Evolutionary conservation across 73 alveolate genomes (phyloP).

Genomic region (Tetrahymena borealis): DNA sequence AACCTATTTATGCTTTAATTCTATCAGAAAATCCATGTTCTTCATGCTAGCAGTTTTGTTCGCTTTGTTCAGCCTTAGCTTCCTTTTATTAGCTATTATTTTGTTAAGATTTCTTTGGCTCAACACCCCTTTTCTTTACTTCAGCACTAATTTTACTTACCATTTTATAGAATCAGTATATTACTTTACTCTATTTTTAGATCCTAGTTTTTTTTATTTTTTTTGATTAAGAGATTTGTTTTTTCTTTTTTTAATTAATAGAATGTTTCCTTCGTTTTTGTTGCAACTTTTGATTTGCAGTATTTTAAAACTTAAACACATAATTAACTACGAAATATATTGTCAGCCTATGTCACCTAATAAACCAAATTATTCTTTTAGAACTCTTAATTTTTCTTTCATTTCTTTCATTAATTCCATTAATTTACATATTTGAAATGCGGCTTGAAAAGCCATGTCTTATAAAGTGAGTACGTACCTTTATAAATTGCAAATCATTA

Average conservation of each 20-base stretch:
- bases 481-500: no score
- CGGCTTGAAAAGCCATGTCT: no score
- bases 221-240: background rate
- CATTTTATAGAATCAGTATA: background rate
- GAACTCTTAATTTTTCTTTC: background rate
- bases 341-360: background rate
- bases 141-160: background rate
- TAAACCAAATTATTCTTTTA: background rate
- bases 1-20: constrained; percentile 53
- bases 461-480: no score
- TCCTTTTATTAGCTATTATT: no score
- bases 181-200: background rate
- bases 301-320: background rate
- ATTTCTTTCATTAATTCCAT: background rate
- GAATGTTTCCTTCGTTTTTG: background rate
- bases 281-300: background rate
- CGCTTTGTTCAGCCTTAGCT: no score
- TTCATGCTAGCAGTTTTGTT: no score
- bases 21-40: background rate
- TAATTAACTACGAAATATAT: background rate
- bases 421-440: no score
- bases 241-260: no score
- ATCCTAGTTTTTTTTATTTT: background rate
- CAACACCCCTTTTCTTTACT: background rate
- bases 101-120: background rate